Evolutionary conservation across 306 rosid genomes (phyloP).

Genomic region (Rosa lucieae): DNA sequence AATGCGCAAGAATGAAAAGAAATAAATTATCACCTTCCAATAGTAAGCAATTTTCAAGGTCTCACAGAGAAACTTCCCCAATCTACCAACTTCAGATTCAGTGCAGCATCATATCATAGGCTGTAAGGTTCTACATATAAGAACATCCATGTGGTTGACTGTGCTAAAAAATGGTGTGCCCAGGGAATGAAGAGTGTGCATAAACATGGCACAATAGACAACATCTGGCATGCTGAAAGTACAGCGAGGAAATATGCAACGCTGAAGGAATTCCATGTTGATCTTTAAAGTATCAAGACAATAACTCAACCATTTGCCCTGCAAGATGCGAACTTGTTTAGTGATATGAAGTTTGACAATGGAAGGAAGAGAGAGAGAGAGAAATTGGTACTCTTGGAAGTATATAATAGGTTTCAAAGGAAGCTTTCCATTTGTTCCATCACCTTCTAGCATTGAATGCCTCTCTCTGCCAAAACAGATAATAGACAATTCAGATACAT

Average conservation of each 20-base stretch:
- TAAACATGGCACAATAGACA: conserved; percentile 96
- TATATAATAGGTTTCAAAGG: no score
- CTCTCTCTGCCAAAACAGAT: no score
- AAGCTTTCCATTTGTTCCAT: no score
- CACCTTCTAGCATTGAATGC: no score
- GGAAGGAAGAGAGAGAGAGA: no score
- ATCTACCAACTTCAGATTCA: conserved; percentile 93
- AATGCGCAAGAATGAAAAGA: conserved; percentile 4
- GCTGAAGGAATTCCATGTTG: conserved; percentile 99
- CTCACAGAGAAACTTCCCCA: conserved; percentile 91
- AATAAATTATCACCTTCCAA: conserved; percentile 72
- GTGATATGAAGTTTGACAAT: no score
- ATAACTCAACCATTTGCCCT: conserved; percentile 92
- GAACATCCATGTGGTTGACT: conserved; percentile 95
- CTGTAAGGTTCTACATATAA: conserved; percentile 91
- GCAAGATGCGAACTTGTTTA: no score
- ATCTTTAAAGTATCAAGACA: conserved; percentile 97
- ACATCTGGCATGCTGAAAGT: conserved; percentile 99
- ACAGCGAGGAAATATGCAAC: conserved; percentile 98
- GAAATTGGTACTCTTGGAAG: no score
- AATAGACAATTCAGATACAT: no score
- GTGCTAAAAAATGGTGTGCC: conserved; percentile 99
- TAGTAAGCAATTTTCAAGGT: conserved; percentile 91
- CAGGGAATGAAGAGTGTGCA: conserved; percentile 93
- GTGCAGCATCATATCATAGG: conserved; percentile 99